Evolutionary conservation across 768 basidiomycete species (phyloP).

Genomic region (Lenzites betulinus): DNA sequence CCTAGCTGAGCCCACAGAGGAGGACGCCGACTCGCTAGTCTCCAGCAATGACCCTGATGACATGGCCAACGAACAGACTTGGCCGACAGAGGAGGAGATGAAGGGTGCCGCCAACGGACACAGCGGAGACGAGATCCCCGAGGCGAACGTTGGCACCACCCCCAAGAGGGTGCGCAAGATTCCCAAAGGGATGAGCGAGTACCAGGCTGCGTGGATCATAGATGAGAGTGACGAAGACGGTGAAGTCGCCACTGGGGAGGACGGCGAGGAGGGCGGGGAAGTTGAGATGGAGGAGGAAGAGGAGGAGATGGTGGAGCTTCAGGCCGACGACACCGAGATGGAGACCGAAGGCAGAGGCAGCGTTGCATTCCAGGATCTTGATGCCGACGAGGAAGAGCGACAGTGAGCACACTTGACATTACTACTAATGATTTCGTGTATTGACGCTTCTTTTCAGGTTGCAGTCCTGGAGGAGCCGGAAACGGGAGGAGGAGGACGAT

Average conservation of each 20-base stretch:
- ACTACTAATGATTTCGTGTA: not conserved
- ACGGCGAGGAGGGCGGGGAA: constrained; percentile 39
- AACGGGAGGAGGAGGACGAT: constrained; percentile 79
- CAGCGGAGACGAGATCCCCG: constrained; percentile 50
- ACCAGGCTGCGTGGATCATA: constrained; percentile 96
- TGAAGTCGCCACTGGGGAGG: constrained; percentile 34
- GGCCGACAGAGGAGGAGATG: constrained; percentile 99
- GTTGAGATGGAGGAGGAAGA: constrained; percentile 53
- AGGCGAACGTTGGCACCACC: constrained; percentile 71
- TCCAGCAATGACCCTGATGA: constrained; percentile 89
- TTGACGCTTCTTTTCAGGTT: constrained; percentile 45
- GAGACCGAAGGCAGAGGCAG: constrained; percentile 55
- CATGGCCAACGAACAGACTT: constrained; percentile 94
- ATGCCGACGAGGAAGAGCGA: constrained; percentile 80
- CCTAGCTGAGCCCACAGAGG: constrained; percentile 63
- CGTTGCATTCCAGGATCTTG: constrained; percentile 74
- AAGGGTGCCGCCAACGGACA: constrained; percentile 37
- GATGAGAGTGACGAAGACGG: constrained; percentile 67
- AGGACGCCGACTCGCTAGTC: constrained; percentile 80
- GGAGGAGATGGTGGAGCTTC: constrained; percentile 63
- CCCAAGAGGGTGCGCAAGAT: constrained; percentile 79
- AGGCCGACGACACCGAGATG: constrained; percentile 54
- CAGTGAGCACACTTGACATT: constrained; percentile 66
- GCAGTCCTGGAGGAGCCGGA: constrained; percentile 64
- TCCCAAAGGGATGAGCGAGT: constrained; percentile 95